phyloP scores from a whole-genome alignment of 2,329 filamentous ascomycete species.

The Daldinia sp. region DNA sequence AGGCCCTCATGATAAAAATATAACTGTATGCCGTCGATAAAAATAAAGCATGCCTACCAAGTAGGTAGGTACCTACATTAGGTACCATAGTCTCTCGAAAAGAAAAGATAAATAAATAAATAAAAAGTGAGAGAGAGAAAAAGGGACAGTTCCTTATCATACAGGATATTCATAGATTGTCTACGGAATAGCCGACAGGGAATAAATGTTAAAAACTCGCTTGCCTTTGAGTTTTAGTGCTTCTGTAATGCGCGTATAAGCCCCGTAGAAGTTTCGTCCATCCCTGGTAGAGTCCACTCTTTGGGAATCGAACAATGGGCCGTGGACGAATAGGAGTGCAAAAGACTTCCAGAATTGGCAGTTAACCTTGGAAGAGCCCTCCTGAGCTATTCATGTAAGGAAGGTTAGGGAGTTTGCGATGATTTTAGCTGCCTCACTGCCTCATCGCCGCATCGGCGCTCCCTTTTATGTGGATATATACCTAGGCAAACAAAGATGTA shows the following conservation, averaged over 20 bases:
- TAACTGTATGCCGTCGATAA: not conserved
- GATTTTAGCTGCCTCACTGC: conserved; percentile 22
- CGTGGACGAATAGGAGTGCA: conserved; percentile 16
- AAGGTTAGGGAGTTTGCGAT: conserved; percentile 13
- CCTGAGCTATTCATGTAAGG: conserved; percentile 11
- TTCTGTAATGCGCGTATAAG: conserved; percentile 15
- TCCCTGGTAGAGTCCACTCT: conserved; percentile 5
- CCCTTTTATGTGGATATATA: conserved; percentile 4
- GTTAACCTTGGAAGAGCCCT: conserved; percentile 4
- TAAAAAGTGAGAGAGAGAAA: not conserved
- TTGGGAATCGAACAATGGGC: conserved; percentile 5
- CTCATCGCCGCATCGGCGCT: conserved; percentile 11
- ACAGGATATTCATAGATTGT: not conserved
- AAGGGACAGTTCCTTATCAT: not conserved
- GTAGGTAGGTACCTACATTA: too few species aligned
- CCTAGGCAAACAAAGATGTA: conserved; percentile 22
- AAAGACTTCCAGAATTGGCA: conserved; percentile 13
- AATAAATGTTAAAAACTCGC: not conserved
- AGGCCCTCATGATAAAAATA: not conserved
- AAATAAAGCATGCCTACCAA: too few species aligned
- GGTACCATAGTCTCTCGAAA: not conserved
- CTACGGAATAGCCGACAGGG: too few species aligned
- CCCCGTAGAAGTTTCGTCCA: conserved; percentile 16
- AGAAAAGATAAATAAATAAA: not conserved
- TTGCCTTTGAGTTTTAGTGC: conserved; percentile 1